Evolutionary conservation across 1,284 basidiomycete genomes (phyloP), one percentile per base, ranked within the genome.

Genomic region (Coniophora puteana): DNA sequence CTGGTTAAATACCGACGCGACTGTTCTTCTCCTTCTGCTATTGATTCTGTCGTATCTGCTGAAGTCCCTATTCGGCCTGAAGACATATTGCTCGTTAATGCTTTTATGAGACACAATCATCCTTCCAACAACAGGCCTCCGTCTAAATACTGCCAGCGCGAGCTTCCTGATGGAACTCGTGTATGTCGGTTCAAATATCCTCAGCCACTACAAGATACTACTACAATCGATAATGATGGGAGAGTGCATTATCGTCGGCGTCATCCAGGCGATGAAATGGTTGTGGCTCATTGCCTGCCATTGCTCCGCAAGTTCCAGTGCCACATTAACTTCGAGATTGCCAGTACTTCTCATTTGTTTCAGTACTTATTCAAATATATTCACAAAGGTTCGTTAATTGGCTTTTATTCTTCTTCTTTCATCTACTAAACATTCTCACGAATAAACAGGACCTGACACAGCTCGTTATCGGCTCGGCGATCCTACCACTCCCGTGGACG

Each of bases 321-420:
- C 31, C 63, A 68, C 41, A 59, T 68, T 36, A 66, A 68, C 42
- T 54, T 66, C 31, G 65, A 69, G 40, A 49, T 53, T 14, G 62
- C 63, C 0, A 51, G 38, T 25, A 55, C 58, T 0, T 56, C 55
- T 0, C 57, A 62, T 17, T 26, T 66, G 4, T 64, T 68, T 38
- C 57, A 65, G 36, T 68, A 68, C 45, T 38, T 67, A 0, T 67
- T 64, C 53, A 68, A 69, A 38, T 68, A 67, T 37, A 60, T 67
- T 20, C 58, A 67, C 32, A 69, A 68, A 58, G 63, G 65, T 57
- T n/a, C n/a, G n/a, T n/a, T n/a, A n/a, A n/a, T n/a, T n/a, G n/a
- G n/a, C n/a, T n/a, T n/a, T n/a, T n/a, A n/a, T n/a, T n/a, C n/a
- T n/a, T n/a, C n/a, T n/a, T n/a, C n/a, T n/a, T n/a, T n/a, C n/a